Conservation (phyloP, 108 stramenopile species). For the Conticribra weissflogii region DNA sequence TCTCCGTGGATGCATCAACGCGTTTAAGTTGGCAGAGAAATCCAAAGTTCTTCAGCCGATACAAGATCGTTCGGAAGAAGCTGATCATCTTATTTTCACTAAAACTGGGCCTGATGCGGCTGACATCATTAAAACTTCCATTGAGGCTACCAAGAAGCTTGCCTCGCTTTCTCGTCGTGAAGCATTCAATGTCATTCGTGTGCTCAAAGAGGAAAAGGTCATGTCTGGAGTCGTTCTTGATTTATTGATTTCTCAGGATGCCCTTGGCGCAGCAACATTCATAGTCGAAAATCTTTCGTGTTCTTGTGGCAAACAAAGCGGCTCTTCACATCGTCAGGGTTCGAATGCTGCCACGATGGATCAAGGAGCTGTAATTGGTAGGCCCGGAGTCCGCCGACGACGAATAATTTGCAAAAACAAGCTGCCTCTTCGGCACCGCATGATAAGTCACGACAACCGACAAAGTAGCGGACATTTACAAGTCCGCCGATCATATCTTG, state of each 20-base stretch:
- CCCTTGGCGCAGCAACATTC: conserved; percentile 40
- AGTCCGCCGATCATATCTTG: no score
- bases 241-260: conserved; percentile 42
- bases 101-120: conserved; percentile 11
- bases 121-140: conserved; percentile 42
- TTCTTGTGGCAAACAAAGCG: no score
- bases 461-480: no score
- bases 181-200: conserved; percentile 39
- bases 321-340: not conserved
- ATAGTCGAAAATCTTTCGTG: conserved; percentile 44
- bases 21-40: conserved; percentile 42
- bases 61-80: conserved; percentile 16
- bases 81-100: conserved; percentile 5
- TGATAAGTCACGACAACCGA: conserved; percentile 1
- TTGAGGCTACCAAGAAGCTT: conserved; percentile 41
- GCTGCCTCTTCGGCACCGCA: conserved; percentile 25
- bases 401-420: not conserved
- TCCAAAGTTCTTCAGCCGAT: not conserved
- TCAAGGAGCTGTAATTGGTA: not conserved
- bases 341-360: not conserved
- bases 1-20: conserved; percentile 70
- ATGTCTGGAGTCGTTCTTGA: conserved; percentile 65
- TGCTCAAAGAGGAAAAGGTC: conserved; percentile 41
- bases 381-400: not conserved
- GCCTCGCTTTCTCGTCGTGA: conserved; percentile 65